Conservation (phyloP, 2,329 filamentous ascomycete species). For the Tolypocladium album region DNA sequence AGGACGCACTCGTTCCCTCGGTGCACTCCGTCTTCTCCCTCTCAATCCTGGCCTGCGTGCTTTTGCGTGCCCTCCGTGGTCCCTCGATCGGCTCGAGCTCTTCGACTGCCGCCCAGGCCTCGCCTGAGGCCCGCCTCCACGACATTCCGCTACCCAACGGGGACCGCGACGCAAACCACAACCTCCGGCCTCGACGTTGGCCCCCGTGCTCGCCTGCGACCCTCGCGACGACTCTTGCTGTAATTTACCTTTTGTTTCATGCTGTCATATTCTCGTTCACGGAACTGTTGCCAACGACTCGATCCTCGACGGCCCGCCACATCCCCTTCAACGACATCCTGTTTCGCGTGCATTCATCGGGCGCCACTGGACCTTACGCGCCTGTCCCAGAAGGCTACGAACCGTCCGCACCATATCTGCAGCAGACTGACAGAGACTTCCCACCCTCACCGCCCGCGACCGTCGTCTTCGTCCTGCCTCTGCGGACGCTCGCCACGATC, state of each 20-base stretch:
- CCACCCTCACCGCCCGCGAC: neutral
- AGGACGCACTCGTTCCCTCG: neutral
- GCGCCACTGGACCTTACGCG: neutral
- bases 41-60: neutral
- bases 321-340: neutral
- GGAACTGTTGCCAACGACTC: conserved; percentile 3
- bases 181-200: neutral
- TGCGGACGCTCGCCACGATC: neutral
- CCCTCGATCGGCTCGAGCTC: neutral
- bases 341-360: neutral
- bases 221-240: conserved; percentile 1
- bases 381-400: neutral
- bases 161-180: neutral
- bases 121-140: conserved; percentile 1
- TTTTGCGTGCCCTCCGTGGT: neutral
- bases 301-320: conserved; percentile 1
- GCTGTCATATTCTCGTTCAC: conserved; percentile 1
- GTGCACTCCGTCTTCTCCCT: neutral
- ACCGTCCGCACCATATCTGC: neutral
- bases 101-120: neutral
- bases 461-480: neutral
- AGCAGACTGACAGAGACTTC: neutral
- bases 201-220: neutral
- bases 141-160: conserved; percentile 4
- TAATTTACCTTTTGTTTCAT: neutral